phyloP scores from a whole-genome alignment of 331 rosid genomes.

The Quercus tomentella region DNA sequence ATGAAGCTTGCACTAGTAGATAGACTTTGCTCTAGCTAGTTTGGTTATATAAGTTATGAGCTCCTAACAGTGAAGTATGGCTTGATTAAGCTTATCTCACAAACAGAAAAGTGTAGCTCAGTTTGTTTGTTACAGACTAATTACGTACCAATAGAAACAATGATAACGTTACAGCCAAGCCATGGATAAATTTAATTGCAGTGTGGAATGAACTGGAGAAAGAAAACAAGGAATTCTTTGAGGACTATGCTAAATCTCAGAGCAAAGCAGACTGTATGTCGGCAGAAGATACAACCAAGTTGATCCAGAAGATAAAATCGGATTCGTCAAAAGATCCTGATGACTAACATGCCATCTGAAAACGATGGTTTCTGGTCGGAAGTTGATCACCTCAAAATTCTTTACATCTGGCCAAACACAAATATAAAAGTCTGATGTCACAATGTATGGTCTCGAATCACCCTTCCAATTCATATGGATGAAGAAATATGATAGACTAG shows the following conservation, averaged over 20 bases:
- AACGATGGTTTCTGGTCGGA: conserved; percentile 33
- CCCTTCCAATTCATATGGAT: too few relatives aligned
- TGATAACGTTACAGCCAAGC: neutral
- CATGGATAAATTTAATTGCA: conserved; percentile 23
- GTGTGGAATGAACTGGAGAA: conserved; percentile 94
- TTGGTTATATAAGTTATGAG: too few relatives aligned
- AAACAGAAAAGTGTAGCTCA: neutral
- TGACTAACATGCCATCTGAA: conserved; percentile 25
- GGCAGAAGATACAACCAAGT: conserved; percentile 74
- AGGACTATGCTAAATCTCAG: conserved; percentile 54
- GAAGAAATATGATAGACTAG: too few relatives aligned
- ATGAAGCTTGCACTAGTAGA: too few relatives aligned
- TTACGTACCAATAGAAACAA: too few relatives aligned
- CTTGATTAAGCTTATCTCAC: too few relatives aligned
- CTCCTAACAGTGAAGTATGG: too few relatives aligned
- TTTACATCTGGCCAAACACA: conserved; percentile 11
- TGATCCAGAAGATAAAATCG: conserved; percentile 74
- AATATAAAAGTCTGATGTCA: too few relatives aligned
- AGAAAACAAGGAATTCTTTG: conserved; percentile 83
- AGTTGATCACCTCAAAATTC: neutral
- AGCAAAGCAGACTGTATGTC: conserved; percentile 66
- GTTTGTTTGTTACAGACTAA: neutral
- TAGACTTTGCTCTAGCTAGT: too few relatives aligned
- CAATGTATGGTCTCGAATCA: neutral
- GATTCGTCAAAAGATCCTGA: conserved; percentile 58